These are phyloP conservation scores for Calcarisporium arbuscula DNA, from an alignment of 2,329 filamentous ascomycete genomes.

Conservation along the genomic window DNA sequence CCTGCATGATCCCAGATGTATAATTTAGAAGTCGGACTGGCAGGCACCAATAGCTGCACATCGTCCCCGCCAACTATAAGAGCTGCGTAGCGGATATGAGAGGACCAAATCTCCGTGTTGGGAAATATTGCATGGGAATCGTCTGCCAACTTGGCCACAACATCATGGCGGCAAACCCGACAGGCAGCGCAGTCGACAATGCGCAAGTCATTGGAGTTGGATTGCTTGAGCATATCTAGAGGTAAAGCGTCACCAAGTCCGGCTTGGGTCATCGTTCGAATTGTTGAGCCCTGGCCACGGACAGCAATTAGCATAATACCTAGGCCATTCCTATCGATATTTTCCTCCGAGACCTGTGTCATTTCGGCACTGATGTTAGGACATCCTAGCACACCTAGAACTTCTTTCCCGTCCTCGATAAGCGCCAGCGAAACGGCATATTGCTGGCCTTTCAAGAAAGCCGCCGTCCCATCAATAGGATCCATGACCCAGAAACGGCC, in stretches of 20 bases:
- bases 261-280: conserved; percentile 20
- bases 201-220: conserved; percentile 17
- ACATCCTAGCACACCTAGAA: conserved; percentile 54
- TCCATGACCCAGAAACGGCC: conserved; percentile 56
- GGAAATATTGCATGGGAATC: conserved; percentile 25
- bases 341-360: conserved; percentile 29
- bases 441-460: conserved; percentile 55
- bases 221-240: conserved; percentile 16
- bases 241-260: no score
- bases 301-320: conserved; percentile 29
- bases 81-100: conserved; percentile 31
- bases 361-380: conserved; percentile 44
- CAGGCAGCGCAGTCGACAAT: conserved; percentile 28
- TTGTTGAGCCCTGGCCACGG: conserved; percentile 22
- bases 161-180: conserved; percentile 23
- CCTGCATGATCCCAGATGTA: conserved; percentile 50
- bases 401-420: conserved; percentile 49
- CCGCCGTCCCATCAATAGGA: conserved; percentile 59
- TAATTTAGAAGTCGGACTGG: conserved; percentile 13
- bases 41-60: conserved; percentile 25
- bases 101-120: conserved; percentile 32
- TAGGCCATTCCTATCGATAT: conserved; percentile 24
- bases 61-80: conserved; percentile 30
- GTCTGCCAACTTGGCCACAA: conserved; percentile 22
- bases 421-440: conserved; percentile 57